phyloP scores from a whole-genome alignment of 805 yeast genomes.

The Schizosaccharomyces cryophilus region DNA sequence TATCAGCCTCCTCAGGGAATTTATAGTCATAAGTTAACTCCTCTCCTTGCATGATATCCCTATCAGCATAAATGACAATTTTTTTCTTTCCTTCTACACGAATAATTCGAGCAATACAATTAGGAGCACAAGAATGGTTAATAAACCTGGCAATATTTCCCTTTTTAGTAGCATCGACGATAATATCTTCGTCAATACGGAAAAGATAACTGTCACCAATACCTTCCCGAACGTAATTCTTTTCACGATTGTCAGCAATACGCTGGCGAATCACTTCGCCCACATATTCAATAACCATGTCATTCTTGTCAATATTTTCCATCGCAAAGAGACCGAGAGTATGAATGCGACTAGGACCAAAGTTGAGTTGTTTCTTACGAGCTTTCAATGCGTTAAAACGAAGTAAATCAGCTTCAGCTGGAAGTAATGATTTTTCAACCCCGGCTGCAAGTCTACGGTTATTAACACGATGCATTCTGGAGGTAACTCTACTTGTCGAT shows the following conservation, averaged over 20 bases:
- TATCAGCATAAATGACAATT: slow-evolving; percentile 77
- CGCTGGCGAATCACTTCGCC: slow-evolving; percentile 87
- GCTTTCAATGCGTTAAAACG: slow-evolving; percentile 70
- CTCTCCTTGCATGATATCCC: slow-evolving; percentile 37
- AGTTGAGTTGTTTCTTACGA: slow-evolving; percentile 81
- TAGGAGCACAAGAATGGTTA: slow-evolving; percentile 92
- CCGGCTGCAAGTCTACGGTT: slow-evolving; percentile 78
- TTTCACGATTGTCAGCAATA: slow-evolving; percentile 80
- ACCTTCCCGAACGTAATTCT: slow-evolving; percentile 63
- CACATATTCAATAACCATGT: slow-evolving; percentile 93
- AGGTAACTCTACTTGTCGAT: slow-evolving; percentile 14
- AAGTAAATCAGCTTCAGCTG: slow-evolving; percentile 58
- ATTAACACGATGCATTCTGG: slow-evolving; percentile 66
- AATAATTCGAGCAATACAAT: slow-evolving; percentile 89
- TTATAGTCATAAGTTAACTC: slow-evolving; percentile 48
- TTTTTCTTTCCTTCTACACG: slow-evolving; percentile 83
- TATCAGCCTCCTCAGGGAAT: slow-evolving; percentile 6
- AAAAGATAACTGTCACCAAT: slow-evolving; percentile 87
- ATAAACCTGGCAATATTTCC: slow-evolving; percentile 95
- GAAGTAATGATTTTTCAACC: slow-evolving; percentile 57
- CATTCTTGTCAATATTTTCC: slow-evolving; percentile 86
- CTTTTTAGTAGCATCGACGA: slow-evolving; percentile 86
- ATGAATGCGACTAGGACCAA: slow-evolving; percentile 89
- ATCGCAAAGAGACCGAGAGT: slow-evolving; percentile 94
- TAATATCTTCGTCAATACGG: slow-evolving; percentile 79